phyloP scores from a whole-genome alignment of 805 yeast species.

The Schwanniomyces occidentalis region DNA sequence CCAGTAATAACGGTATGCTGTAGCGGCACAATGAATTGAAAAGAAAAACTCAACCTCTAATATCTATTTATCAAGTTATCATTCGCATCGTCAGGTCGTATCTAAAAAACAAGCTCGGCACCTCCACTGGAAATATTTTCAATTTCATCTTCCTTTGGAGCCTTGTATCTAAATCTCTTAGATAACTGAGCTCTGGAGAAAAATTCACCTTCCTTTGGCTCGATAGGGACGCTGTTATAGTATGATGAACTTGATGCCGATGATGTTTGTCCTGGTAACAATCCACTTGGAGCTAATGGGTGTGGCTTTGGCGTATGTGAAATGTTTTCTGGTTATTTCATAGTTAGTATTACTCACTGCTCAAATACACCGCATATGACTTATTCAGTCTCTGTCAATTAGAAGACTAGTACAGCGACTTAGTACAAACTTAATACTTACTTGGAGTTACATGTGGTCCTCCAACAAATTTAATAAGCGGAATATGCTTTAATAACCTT shows the following conservation, averaged over 20 bases:
- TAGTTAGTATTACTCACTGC: conserved; percentile 5
- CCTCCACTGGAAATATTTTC: conserved; percentile 84
- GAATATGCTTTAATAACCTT: conserved; percentile 48
- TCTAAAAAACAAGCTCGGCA: conserved; percentile 58
- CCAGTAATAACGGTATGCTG: no score
- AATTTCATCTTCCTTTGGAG: conserved; percentile 66
- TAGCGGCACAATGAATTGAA: no score
- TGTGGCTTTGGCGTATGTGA: conserved; percentile 34
- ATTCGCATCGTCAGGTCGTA: not conserved
- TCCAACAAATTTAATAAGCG: conserved; percentile 84
- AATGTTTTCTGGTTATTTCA: conserved; percentile 9
- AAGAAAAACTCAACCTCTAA: not conserved
- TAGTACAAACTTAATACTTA: conserved; percentile 26
- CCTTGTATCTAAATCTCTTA: conserved; percentile 65
- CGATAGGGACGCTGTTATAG: conserved; percentile 36
- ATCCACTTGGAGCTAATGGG: conserved; percentile 45
- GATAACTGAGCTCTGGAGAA: conserved; percentile 70
- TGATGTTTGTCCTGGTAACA: conserved; percentile 32
- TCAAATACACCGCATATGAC: no score
- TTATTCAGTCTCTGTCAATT: no score
- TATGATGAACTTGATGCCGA: conserved; percentile 11
- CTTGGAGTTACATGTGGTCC: conserved; percentile 63
- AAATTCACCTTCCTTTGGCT: conserved; percentile 41
- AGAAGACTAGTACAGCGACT: not conserved
- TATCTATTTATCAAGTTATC: not conserved